Percentiles rank a stretch among this genome's conserved stretches.
Evolutionary conservation across 305 asterid genomes (phyloP).

Genomic region (Salvia sclarea): DNA sequence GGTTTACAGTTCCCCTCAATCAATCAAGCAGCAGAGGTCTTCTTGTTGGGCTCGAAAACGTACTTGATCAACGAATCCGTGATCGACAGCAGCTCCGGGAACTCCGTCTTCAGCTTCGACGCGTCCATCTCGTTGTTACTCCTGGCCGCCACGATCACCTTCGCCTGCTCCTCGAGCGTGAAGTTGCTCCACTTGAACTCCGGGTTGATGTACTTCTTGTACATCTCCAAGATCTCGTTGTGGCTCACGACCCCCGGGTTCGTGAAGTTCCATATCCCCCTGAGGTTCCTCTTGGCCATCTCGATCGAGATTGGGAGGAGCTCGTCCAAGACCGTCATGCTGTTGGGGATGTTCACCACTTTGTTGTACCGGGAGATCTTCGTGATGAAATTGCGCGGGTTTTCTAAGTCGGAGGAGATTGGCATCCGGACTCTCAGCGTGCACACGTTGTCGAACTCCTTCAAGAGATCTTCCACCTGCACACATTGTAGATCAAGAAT

Average conservation of each 20-base stretch:
- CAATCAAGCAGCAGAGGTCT: constrained; percentile 41
- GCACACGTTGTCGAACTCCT: constrained; percentile 71
- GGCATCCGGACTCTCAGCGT: constrained; percentile 77
- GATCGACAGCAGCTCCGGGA: constrained; percentile 64
- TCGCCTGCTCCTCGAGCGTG: constrained; percentile 74
- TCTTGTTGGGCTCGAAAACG: constrained; percentile 68
- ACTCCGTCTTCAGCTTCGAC: constrained; percentile 69
- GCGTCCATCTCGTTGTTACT: constrained; percentile 77
- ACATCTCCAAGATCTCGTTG: constrained; percentile 74
- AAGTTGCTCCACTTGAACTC: constrained; percentile 57
- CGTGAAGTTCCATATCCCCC: constrained; percentile 74
- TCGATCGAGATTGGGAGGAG: constrained; percentile 71
- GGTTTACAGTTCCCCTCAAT: not conserved
- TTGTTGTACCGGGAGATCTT: constrained; percentile 65
- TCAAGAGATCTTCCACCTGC: constrained; percentile 75
- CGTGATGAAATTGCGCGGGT: constrained; percentile 75
- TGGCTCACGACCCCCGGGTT: constrained; percentile 79
- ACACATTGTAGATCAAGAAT: constrained; percentile 2
- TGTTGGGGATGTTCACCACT: constrained; percentile 79
- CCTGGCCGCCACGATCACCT: constrained; percentile 71
- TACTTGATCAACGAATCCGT: constrained; percentile 67
- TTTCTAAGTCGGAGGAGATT: constrained; percentile 61
- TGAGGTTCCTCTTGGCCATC: constrained; percentile 73
- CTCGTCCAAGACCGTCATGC: constrained; percentile 76
- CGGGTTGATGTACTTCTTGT: constrained; percentile 62